Evolutionary conservation across 2,329 filamentous ascomycete genomes (phyloP).

Genomic region (Apiospora pterosperma): DNA sequence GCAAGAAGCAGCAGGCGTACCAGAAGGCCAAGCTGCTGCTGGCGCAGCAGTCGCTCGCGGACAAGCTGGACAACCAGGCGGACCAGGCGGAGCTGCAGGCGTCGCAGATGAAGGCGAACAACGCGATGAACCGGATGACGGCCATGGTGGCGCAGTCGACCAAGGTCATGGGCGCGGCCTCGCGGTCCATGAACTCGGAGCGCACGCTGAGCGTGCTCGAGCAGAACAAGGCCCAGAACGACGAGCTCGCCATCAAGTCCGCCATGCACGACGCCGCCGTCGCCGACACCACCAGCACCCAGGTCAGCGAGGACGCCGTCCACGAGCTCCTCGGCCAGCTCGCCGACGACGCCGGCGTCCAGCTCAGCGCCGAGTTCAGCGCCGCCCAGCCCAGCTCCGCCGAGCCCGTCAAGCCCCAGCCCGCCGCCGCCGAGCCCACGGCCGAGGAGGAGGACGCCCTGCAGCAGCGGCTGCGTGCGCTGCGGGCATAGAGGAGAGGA

Average conservation of each 20-base stretch:
- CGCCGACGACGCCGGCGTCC: constrained; percentile 83
- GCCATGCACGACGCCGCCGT: constrained; percentile 86
- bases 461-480: constrained; percentile 55
- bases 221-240: constrained; percentile 59
- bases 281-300: constrained; percentile 67
- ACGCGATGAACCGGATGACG: constrained; percentile 63
- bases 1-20: constrained; percentile 60
- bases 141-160: constrained; percentile 60
- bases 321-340: constrained; percentile 82
- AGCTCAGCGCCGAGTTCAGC: constrained; percentile 72
- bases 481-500: constrained; percentile 42
- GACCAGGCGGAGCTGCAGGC: constrained; percentile 61
- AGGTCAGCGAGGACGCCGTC: constrained; percentile 78
- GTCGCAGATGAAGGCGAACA: constrained; percentile 62
- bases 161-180: constrained; percentile 54
- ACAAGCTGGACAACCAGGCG: constrained; percentile 63
- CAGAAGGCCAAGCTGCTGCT: constrained; percentile 62
- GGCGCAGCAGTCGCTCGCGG: constrained; percentile 57
- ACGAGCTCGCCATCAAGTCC: constrained; percentile 62
- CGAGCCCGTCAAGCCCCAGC: constrained; percentile 43
- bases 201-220: constrained; percentile 59
- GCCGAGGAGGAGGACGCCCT: constrained; percentile 78
- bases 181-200: constrained; percentile 57
- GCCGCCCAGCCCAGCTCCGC: constrained; percentile 52
- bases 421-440: constrained; percentile 61